These are phyloP conservation scores for Brassica juncea DNA, from an alignment of 345 rosid genomes.

Conservation along the genomic window DNA sequence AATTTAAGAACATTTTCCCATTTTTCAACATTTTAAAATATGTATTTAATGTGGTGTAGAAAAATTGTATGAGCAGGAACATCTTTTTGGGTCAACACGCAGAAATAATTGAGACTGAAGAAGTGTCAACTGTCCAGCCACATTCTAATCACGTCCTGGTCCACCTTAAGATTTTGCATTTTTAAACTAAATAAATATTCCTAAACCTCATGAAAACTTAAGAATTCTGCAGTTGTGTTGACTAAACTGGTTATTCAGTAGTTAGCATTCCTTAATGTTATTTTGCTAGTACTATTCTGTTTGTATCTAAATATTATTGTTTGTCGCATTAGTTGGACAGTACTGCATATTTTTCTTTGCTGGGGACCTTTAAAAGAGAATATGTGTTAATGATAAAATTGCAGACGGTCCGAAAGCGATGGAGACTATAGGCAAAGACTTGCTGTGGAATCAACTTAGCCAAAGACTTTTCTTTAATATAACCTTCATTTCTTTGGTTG, in stretches of 20 bases:
- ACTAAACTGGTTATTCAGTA: neutral
- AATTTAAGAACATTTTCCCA: neutral
- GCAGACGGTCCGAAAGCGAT: neutral
- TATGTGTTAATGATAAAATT: neutral
- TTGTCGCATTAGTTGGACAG: neutral
- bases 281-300: neutral
- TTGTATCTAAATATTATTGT: neutral
- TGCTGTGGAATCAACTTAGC: neutral
- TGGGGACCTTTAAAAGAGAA: neutral
- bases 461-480: neutral
- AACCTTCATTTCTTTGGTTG: no score
- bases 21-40: neutral
- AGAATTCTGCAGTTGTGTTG: slow-evolving; percentile 2
- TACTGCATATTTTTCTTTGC: slow-evolving; percentile 10
- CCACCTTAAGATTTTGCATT: slow-evolving; percentile 24
- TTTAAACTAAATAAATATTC: neutral
- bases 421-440: neutral
- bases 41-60: neutral
- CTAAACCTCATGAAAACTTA: neutral
- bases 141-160: slow-evolving; percentile 8
- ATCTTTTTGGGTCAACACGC: slow-evolving; percentile 36
- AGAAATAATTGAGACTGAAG: slow-evolving; percentile 34
- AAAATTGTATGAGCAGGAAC: neutral
- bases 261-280: neutral
- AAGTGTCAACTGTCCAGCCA: slow-evolving; percentile 19